Conservation (phyloP, 2,329 filamentous ascomycete genomes). For the Neopestalotiopsis sp. region DNA sequence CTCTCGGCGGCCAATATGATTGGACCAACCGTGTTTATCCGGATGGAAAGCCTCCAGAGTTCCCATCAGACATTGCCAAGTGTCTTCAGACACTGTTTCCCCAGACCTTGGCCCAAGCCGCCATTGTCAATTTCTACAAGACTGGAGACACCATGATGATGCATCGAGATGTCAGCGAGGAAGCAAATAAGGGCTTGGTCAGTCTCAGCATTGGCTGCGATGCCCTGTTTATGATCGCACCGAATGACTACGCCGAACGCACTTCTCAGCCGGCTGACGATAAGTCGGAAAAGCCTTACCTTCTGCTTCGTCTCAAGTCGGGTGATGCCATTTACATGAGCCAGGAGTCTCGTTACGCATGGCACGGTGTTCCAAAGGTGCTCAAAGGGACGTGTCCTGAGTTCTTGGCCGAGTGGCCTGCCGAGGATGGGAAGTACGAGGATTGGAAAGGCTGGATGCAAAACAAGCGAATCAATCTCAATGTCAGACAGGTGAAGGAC, state of each 20-base stretch:
- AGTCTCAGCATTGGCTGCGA: conserved; percentile 92
- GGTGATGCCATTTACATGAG: conserved; percentile 94
- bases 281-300: conserved; percentile 49
- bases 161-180: conserved; percentile 92
- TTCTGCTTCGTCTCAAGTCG: conserved; percentile 74
- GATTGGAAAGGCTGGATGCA: conserved; percentile 88
- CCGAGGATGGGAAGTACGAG: conserved; percentile 58
- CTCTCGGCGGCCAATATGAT: conserved; percentile 93
- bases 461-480: conserved; percentile 87
- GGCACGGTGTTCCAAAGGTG: conserved; percentile 94
- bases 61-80: conserved; percentile 74
- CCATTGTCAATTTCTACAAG: conserved; percentile 92
- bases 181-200: conserved; percentile 77
- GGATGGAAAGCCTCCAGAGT: conserved; percentile 66
- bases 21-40: conserved; percentile 91
- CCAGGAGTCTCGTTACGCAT: conserved; percentile 80
- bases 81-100: conserved; percentile 78
- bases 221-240: conserved; percentile 83
- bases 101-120: conserved; percentile 79
- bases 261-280: conserved; percentile 32
- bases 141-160: conserved; percentile 90
- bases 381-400: conserved; percentile 78
- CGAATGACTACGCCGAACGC: conserved; percentile 49
- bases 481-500: conserved; percentile 78
- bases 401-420: conserved; percentile 78